Evolutionary conservation across 257 asterid genomes (phyloP), one percentile per base, ranked within the genome.

Genomic region (Solanum sejunctum): DNA sequence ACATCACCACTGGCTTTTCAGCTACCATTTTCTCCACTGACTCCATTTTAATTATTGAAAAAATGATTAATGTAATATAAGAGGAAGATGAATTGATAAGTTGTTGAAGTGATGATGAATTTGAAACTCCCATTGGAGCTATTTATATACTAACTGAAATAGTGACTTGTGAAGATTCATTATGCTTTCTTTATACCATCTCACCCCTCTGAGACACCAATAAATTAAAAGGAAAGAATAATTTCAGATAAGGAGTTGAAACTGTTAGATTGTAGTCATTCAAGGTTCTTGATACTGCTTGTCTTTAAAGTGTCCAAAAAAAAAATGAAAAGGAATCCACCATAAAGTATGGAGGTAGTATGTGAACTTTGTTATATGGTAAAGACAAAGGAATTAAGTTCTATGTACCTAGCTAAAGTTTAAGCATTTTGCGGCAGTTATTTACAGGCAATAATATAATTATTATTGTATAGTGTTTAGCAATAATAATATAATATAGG

Each of bases 1-100:
- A 95, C 85, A 93, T 93, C 84, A 93, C 97, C 83, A 93, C 93
- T 43, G 98, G 93, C 73, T 91, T 93, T 18, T 91, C 92, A 8
- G 87, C 91, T 83, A 89, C 90, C 86, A 95, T 56, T 55, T 92
- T 87, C 85, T 81, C 75, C 82, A 95, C 87, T 13, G 91, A 55
- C 9, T 93, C 95, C 97, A 95, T 92, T 75, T 9, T 61, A 6
- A 36, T 39, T 28, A 5, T 6, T 43, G 47, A 6, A 41, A 61
- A 20, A 51, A 18, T 8, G 0, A 43, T 7, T 12, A n/a, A 41
- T 16, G 49, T 32, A 45, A 13, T 43, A n/a, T 21, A 66, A n/a
- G 71, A 60, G 12, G 11, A 36, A 81, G 56, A 60, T 47, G 41
- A 66, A 16, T 54, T 80, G 45, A 61, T n/a, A 20, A 66, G 77